These are phyloP conservation scores for Chamaecrista fasciculata DNA, from an alignment of 306 rosid genomes.

Conservation along the genomic window DNA sequence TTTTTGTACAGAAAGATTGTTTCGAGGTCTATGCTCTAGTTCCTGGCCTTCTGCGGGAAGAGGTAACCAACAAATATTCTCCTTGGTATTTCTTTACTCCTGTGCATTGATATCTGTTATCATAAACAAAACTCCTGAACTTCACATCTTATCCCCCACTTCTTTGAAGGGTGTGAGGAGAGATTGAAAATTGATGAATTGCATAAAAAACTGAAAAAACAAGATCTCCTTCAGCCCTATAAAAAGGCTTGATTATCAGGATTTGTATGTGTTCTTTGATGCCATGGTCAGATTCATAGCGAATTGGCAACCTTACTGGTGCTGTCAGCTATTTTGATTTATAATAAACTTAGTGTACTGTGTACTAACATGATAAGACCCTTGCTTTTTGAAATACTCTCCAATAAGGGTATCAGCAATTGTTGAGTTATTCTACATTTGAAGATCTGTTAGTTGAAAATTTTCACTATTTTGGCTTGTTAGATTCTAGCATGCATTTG, in stretches of 20 bases:
- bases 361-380: not conserved
- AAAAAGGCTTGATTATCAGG: not conserved
- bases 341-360: not conserved
- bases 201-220: not conserved
- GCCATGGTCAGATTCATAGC: not conserved
- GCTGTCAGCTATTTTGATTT: not conserved
- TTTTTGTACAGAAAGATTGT: constrained; percentile 82
- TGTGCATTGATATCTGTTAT: constrained; percentile 8
- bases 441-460: not conserved
- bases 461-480: constrained; percentile 4
- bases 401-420: not conserved
- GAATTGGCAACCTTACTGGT: not conserved
- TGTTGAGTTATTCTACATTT: constrained; percentile 2
- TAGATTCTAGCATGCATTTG: not conserved
- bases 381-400: not conserved
- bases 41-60: constrained; percentile 98
- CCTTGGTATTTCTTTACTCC: not conserved
- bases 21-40: constrained; percentile 95
- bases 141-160: not conserved
- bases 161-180: not conserved
- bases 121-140: not conserved
- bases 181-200: constrained; percentile 3
- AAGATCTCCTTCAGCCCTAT: not conserved
- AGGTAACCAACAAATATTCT: constrained; percentile 43
- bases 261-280: not conserved